A percentile compares a stretch with the other conserved stretches of the same genome.
These are phyloP conservation scores for Diaporthe sp. DNA, from an alignment of 2,329 filamentous ascomycete genomes.

Conservation along the genomic window DNA sequence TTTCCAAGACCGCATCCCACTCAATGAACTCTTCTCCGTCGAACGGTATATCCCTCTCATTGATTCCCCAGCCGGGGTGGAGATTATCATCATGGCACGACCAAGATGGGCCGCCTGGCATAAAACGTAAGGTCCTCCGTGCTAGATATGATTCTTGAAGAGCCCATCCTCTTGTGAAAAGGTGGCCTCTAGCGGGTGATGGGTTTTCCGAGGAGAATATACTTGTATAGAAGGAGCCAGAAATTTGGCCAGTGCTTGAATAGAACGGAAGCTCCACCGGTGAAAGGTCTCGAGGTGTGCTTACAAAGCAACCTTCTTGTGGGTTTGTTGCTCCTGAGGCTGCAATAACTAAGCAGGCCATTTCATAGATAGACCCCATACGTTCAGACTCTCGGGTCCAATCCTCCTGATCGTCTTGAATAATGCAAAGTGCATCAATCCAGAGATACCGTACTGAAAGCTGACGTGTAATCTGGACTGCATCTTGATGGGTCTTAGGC, in stretches of 20 bases:
- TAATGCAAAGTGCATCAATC: background rate
- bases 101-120: background rate
- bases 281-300: background rate
- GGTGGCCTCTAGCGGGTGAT: background rate
- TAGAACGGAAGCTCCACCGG: background rate
- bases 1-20: background rate
- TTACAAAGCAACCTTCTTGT: background rate
- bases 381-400: background rate
- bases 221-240: background rate
- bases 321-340: background rate
- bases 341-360: background rate
- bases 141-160: conserved; percentile 4
- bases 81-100: background rate
- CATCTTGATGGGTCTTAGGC: conserved; percentile 1
- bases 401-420: background rate
- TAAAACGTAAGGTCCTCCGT: background rate
- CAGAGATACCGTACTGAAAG: background rate
- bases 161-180: background rate
- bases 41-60: background rate
- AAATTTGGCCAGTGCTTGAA: background rate
- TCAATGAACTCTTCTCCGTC: background rate
- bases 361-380: background rate
- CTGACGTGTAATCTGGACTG: background rate
- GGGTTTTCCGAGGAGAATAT: background rate
- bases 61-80: background rate